phyloP scores from a whole-genome alignment of 352 stramenopile genomes.

The Phytophthora pinifolia region DNA sequence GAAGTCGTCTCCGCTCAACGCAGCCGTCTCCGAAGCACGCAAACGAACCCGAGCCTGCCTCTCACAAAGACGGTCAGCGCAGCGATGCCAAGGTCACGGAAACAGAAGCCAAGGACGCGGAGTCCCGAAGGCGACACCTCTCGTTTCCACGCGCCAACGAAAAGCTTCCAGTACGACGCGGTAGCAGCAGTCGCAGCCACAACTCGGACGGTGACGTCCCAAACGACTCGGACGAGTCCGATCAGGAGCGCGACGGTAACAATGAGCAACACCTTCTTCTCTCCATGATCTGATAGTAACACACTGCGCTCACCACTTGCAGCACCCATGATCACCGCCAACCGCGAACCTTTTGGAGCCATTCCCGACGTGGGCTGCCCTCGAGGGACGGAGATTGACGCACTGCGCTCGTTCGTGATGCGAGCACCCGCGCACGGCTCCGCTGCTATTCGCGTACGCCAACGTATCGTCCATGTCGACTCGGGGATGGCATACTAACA shows the following conservation, averaged over 20 bases:
- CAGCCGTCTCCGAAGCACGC: not conserved
- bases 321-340: constrained; percentile 24
- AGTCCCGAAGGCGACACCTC: not conserved
- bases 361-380: not conserved
- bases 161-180: constrained; percentile 9
- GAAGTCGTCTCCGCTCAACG: too few relatives aligned
- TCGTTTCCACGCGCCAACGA: constrained; percentile 4
- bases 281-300: not conserved
- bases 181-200: constrained; percentile 18
- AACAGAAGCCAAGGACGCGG: constrained; percentile 6
- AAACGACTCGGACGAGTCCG: constrained; percentile 23
- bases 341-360: constrained; percentile 12
- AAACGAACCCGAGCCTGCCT: not conserved
- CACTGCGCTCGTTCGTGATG: constrained; percentile 42
- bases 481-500: not conserved
- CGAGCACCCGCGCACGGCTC: constrained; percentile 25
- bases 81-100: constrained; percentile 5
- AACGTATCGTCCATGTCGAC: not conserved
- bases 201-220: constrained; percentile 13
- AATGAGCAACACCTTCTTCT: not conserved
- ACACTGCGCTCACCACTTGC: constrained; percentile 1
- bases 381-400: constrained; percentile 24
- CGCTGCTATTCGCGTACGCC: constrained; percentile 34
- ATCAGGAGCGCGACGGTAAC: constrained; percentile 18
- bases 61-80: constrained; percentile 1